Base-by-base conservation (phyloP, 1,139 yeast species). In the Zhuliangozyma parablackwelliae region DNA sequence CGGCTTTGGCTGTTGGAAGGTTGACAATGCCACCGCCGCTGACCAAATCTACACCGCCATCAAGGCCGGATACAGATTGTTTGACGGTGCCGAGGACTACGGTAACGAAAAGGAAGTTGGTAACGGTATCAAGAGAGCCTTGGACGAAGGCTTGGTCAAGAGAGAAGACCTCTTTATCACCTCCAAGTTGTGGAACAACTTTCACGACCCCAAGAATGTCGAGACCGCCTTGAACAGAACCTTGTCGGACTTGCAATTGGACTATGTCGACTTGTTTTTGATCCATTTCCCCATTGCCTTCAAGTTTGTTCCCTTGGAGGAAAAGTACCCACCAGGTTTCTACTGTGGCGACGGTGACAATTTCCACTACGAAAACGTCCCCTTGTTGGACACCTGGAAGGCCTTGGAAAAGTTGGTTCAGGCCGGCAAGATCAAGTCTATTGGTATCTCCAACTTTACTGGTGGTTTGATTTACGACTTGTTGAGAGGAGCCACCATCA, bases 371-470 rank as follows among this genome's bases (percentile, higher is more conserved):
- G 92, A 80, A 54, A 67, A 81, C 40, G 85, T 84, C 32, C 87
- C 96, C 43, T 56, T 86, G 44, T 55, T 77, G 40, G 89, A 80
- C 48, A 88, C 96, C 34, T 88, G 92, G 85, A 75, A 69, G 46
- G 95, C 90, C 8, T 51, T 83, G 64, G 95, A 87, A 63, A 65
- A 69, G 46, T 65, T 80, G 43, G 65, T 63, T 38, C 61, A 68
- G 36, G 68, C 66, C 33, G 90, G 90, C n/a, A 70, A 79, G 53
- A 78, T 80, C 56, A 80, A 72, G 57, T 77, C 89, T 41, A 79
- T 88, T 53, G 96, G 96, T 58, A 64, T 88, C 41, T 88, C 96
- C 48, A 89, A 89, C 72, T 87, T 82, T 69, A 69, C 72, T 43
- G 94, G 57, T 46, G 83, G 80, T 16, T 66, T 85, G 54, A 63